phyloP scores from a whole-genome alignment of 305 asterid genomes.

The Rubia tinctorum region DNA sequence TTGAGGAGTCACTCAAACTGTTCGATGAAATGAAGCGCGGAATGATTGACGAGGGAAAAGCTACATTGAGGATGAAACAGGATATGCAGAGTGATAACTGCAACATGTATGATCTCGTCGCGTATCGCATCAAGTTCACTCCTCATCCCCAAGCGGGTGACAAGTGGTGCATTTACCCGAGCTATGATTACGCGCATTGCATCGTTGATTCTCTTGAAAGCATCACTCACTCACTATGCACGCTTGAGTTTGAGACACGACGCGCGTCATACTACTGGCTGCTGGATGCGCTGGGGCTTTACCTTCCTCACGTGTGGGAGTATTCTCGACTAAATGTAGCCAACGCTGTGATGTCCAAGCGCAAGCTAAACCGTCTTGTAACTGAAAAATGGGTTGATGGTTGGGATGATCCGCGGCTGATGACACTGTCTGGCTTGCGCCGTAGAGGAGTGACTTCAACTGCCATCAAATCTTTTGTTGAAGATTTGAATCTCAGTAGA shows the following conservation, averaged over 20 bases:
- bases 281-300: slow-evolving; percentile 64
- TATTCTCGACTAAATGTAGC: slow-evolving; percentile 74
- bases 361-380: slow-evolving; percentile 87
- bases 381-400: slow-evolving; percentile 89
- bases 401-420: slow-evolving; percentile 98
- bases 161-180: slow-evolving; percentile 91
- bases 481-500: slow-evolving; percentile 85
- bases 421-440: slow-evolving; percentile 91
- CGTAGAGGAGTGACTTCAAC: slow-evolving; percentile 91
- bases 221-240: slow-evolving; percentile 93
- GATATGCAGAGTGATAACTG: slow-evolving; percentile 91
- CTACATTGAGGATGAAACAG: slow-evolving; percentile 95
- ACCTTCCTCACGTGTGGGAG: slow-evolving; percentile 91
- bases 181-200: slow-evolving; percentile 95
- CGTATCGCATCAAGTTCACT: slow-evolving; percentile 92
- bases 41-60: slow-evolving; percentile 78
- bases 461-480: slow-evolving; percentile 81
- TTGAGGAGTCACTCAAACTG: slow-evolving; percentile 66
- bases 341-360: slow-evolving; percentile 90
- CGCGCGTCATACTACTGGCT: slow-evolving; percentile 95
- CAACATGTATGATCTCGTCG: slow-evolving; percentile 91
- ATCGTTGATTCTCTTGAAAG: slow-evolving; percentile 91
- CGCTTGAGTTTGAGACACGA: slow-evolving; percentile 91
- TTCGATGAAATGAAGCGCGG: slow-evolving; percentile 84
- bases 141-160: slow-evolving; percentile 98